Percentiles rank a stretch among this genome's conserved stretches.
Conservation (phyloP, 169 alveolate species). For the Perkinsus olseni region DNA sequence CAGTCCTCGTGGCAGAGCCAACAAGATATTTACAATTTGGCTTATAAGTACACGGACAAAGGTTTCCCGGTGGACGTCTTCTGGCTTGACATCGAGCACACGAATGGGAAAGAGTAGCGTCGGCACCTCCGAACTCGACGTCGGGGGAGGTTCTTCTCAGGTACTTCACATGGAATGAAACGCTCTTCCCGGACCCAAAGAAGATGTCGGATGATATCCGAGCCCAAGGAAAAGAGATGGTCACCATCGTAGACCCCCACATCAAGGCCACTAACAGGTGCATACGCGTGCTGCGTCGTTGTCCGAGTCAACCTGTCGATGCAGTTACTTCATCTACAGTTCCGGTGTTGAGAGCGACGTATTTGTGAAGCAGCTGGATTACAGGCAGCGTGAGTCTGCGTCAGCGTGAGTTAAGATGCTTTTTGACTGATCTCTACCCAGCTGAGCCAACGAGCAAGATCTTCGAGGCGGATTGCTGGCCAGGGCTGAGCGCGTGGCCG, state of each 20-base stretch:
- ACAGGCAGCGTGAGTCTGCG: neutral
- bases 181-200: conserved; percentile 52
- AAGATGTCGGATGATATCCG: conserved; percentile 41
- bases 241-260: conserved; percentile 81
- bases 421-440: neutral
- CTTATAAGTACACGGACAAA: neutral
- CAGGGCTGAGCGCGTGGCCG: neutral
- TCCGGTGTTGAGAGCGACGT: neutral
- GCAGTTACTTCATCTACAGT: neutral
- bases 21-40: neutral
- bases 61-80: conserved; percentile 70
- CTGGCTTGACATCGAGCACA: conserved; percentile 86
- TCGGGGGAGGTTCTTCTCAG: no score
- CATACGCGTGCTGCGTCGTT: neutral
- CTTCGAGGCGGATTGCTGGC: neutral
- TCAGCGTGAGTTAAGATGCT: no score
- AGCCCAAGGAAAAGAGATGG: conserved; percentile 49
- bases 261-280: conserved; percentile 19
- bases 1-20: neutral
- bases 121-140: no score
- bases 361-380: neutral
- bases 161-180: conserved; percentile 70
- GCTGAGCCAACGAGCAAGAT: neutral
- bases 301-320: neutral
- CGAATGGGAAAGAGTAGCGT: conserved; percentile 43